These are phyloP conservation scores for Pythium chondricola DNA, from an alignment of 352 stramenopile genomes.

Conservation along the genomic window DNA sequence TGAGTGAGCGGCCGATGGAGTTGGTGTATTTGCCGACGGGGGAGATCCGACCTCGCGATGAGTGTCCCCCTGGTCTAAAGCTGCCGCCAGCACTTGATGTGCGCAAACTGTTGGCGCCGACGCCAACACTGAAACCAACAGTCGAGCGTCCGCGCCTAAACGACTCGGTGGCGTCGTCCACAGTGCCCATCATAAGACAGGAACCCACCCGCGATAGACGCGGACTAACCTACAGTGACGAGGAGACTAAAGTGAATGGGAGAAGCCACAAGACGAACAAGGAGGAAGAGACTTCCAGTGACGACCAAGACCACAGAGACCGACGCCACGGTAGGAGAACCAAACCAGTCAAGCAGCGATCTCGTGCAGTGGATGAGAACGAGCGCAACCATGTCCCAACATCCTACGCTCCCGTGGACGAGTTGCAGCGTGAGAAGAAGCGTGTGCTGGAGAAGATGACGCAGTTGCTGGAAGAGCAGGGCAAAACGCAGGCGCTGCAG, in stretches of 20 bases:
- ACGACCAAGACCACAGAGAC: not conserved
- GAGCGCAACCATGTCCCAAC: too few species aligned
- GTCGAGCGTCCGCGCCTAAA: not conserved
- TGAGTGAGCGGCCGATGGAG: slow-evolving; percentile 35
- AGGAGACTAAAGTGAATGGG: too few species aligned
- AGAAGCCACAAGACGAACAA: too few species aligned
- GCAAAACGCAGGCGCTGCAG: slow-evolving; percentile 51
- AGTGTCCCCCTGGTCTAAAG: slow-evolving; percentile 40
- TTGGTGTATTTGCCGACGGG: slow-evolving; percentile 54
- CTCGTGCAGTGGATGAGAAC: not conserved
- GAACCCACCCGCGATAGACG: not conserved
- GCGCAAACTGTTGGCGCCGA: not conserved
- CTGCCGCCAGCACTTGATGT: slow-evolving; percentile 21
- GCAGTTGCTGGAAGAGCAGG: slow-evolving; percentile 55
- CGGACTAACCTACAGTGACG: too few species aligned
- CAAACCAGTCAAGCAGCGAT: not conserved
- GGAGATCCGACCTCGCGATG: slow-evolving; percentile 51
- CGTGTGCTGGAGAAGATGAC: slow-evolving; percentile 65
- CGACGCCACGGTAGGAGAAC: not conserved
- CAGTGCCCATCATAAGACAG: slow-evolving; percentile 10
- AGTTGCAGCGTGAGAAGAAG: slow-evolving; percentile 67
- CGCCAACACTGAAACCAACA: not conserved
- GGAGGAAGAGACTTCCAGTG: not conserved
- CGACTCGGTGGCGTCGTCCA: slow-evolving; percentile 2
- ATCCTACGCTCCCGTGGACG: too few species aligned